Base-by-base conservation (phyloP, 2,329 filamentous ascomycete genomes). In the Sarocladiaceae sp. region DNA sequence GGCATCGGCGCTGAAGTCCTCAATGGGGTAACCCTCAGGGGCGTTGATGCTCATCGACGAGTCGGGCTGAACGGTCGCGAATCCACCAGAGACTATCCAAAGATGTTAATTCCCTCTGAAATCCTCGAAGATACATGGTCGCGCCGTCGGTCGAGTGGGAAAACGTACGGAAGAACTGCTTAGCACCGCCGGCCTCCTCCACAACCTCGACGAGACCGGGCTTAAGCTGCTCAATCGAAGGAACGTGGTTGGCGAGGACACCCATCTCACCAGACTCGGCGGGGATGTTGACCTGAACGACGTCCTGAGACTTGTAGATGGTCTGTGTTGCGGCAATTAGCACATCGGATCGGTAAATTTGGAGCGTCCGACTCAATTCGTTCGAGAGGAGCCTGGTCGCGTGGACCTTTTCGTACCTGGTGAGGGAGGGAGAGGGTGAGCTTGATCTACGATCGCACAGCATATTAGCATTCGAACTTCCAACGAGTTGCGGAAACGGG, bases 251-350 rank as follows among this genome's bases (percentile, higher is more conserved):
- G 72, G 94, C 94, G 70, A 99, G 88, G 66, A 99, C 87, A 88
- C 94, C 94, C 94, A 99, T 99, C 66, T 97, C 94, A 72, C 94
- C 94, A 58, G 92, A 95, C 74, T 96, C 94, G 68, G 94, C 94
- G 71, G 94, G 88, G 68, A 99, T 87, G 84, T 99, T 99, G 80
- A 99, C 94, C 80, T 99, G 94, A 68, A 97, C 86, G 69, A 85
- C 81, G 68, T 82, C 80, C 66, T 83, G 76, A 62, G 76, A 84
- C 73, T 81, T 82, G 79, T 82, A 86, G 75, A 86, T 76, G 65
- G 86, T 76, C 88, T 91, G 68, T 57, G 58, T 67, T 76, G 77
- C 71, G 76, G 72, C 65, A 76, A 76, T 79, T 79, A 79, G 72
- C 68, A 50, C 18, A 64, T 52, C 55, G 6, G 50, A 54, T 61